Evolutionary conservation across 371 early-diverging fungal species (phyloP), one percentile per base, ranked within the genome.

Genomic region (Apophysomyces sp.): DNA sequence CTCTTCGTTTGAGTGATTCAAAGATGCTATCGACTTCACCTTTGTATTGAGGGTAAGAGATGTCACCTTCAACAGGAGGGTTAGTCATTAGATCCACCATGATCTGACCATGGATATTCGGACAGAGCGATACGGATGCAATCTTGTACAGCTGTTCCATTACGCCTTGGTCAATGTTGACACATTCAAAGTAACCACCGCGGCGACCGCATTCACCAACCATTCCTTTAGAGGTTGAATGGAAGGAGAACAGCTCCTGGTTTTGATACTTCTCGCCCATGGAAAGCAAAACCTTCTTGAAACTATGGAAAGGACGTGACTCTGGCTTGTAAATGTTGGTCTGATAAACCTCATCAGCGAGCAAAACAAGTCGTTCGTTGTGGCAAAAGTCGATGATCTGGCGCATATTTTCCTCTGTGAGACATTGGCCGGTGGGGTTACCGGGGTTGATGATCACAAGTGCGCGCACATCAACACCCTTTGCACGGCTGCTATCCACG

Each of bases 151-250:
- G 73, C 66, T 96, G 87, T 6, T 85, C 93, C 72, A 88, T 74
- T 34, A 97, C 89, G 9, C 76, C 67, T 4, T 79, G 68, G 71
- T 92, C 91, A 63, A 97, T 84, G 52, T 91, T 91, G 52, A 86
- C 84, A 56, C 92, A 93, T 79, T 98, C 99, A 83, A 96, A 93
- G 80, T 95, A 98, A 3, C 98, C 99, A 60, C 98, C 99, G 41
- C 99, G 93, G 53, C 94, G 91, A 44, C 99, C 99, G 67, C 99
- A 98, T 73, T 98, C 99, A 60, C 99, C 99, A 64, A 98, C 79
- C 94, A 97, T 92, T 51, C 99, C 99, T 79, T 98, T 98, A 49
- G 96, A 96, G 56, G 95, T 88, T 52, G 92, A 92, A 71, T 98
- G 97, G 62, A 72, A 72, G 5, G 72, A 72, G 9, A 72, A 53